Evolutionary conservation across 2,329 filamentous ascomycete genomes (phyloP), one percentile per base, ranked within the genome.

Genomic region (Hypoxylon rubiginosum): DNA sequence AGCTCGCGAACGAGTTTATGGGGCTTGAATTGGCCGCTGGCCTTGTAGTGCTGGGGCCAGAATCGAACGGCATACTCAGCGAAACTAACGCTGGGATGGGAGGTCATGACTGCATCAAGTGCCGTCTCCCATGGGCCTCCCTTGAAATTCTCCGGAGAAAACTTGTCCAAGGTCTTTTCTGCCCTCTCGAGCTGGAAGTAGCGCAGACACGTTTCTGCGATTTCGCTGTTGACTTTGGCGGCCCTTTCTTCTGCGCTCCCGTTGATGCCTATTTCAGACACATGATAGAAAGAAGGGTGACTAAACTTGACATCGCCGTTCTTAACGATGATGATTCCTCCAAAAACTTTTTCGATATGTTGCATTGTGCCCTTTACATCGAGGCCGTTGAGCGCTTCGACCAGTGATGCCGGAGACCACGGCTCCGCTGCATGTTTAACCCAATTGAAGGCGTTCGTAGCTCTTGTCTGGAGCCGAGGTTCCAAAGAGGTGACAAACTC

Each of bases 1-100:
- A 57, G 32, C 30, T 32, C 24, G 48, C n/a, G 50, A 11, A 60
- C 56, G 21, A 54, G 49, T 17, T 32, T 41, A n/a, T 7, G 21
- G 4, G 56, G 62, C 24, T 52, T 53, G 30, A 53, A 52, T 15
- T 52, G 36, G 1, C 56, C 55, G 30, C 48, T 55, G 6, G 34
- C 24, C 10, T 43, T 39, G 34, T 60, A 64, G 50, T 64, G 62
- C 6, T 36, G 15, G n/a, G 62, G 28, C 62, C 62, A 64, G 21
- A 64, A 64, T 39, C 62, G 49, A 26, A 55, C 41, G 5, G 62
- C 62, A 32, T 64, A 64, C 39, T 64, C 62, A 17, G 43, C 50
- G 34, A 64, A 41, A 19, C 19, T 60, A 11, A 13, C 9, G 41
- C 56, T 45, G 13, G 24, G 50, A 8, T 46, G 30, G 30, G 46